phyloP scores from a whole-genome alignment of 305 asterid species.

The Petunia hybrid region DNA sequence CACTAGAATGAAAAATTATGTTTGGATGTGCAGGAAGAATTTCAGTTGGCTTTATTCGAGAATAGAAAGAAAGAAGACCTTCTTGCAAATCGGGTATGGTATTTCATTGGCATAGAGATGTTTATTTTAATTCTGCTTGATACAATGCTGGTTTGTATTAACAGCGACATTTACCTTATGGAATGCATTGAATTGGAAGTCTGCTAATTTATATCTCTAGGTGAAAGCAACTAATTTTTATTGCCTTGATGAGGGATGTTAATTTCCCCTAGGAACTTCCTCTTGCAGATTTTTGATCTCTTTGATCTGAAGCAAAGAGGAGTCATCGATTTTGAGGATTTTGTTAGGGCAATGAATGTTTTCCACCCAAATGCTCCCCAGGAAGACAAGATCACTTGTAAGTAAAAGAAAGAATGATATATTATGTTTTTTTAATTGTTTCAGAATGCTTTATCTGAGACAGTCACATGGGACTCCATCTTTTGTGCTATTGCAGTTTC shows the following conservation, averaged over 20 bases:
- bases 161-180: not conserved
- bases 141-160: not conserved
- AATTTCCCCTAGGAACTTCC: constrained; percentile 1
- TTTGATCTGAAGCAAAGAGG: constrained; percentile 72
- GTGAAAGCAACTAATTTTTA: not conserved
- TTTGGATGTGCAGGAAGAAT: constrained; percentile 65
- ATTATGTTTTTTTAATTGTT: not conserved
- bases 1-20: not conserved
- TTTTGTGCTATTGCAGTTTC: constrained; percentile 67
- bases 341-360: constrained; percentile 58
- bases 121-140: too few species aligned
- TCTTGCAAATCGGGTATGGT: constrained; percentile 72
- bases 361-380: constrained; percentile 76
- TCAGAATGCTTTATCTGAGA: not conserved
- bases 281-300: constrained; percentile 64
- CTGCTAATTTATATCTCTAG: not conserved
- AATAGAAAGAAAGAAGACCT: constrained; percentile 73
- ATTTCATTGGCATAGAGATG: not conserved
- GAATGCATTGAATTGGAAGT: not conserved
- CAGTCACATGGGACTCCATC: not conserved
- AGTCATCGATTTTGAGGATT: constrained; percentile 73
- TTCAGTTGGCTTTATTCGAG: constrained; percentile 79
- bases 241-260: not conserved
- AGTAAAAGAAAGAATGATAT: constrained; percentile 25
- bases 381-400: constrained; percentile 66